Evolutionary conservation across 495 filamentous ascomycete species (phyloP).

Genomic region (Hyaloscypha finlandica): DNA sequence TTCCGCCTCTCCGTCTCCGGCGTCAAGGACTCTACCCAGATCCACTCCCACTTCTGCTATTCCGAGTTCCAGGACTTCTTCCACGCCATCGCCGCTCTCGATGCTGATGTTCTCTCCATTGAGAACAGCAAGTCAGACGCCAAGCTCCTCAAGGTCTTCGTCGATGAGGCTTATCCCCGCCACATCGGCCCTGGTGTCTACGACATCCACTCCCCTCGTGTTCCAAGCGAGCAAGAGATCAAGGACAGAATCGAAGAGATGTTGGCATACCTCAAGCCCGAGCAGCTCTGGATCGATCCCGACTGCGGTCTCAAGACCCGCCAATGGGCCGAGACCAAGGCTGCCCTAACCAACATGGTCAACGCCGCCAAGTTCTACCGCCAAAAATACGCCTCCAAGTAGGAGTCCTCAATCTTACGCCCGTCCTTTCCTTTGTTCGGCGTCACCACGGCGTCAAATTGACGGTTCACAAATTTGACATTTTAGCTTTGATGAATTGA

Average conservation of each 20-base stretch:
- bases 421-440: slow-evolving; percentile 21
- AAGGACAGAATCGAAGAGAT: slow-evolving; percentile 96
- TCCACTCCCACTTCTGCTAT: slow-evolving; percentile 99
- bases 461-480: slow-evolving; percentile 14
- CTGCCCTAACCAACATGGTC: slow-evolving; percentile 89
- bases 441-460: slow-evolving; percentile 15
- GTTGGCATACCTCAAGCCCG: slow-evolving; percentile 88
- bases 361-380: slow-evolving; percentile 96
- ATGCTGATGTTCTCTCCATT: slow-evolving; percentile 96
- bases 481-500: neutral
- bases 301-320: slow-evolving; percentile 99
- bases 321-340: slow-evolving; percentile 95
- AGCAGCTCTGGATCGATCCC: slow-evolving; percentile 98
- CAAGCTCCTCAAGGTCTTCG: slow-evolving; percentile 97
- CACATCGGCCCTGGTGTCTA: slow-evolving; percentile 99
- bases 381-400: slow-evolving; percentile 69
- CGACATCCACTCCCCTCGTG: slow-evolving; percentile 98
- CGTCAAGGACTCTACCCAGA: slow-evolving; percentile 91
- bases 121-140: slow-evolving; percentile 99
- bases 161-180: slow-evolving; percentile 91
- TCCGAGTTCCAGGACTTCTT: slow-evolving; percentile 99
- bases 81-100: slow-evolving; percentile 96
- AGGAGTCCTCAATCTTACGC: slow-evolving; percentile 15
- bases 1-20: slow-evolving; percentile 93
- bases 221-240: slow-evolving; percentile 94